phyloP scores from a whole-genome alignment of 441 rosid species.

The Erysimum cheiri region DNA sequence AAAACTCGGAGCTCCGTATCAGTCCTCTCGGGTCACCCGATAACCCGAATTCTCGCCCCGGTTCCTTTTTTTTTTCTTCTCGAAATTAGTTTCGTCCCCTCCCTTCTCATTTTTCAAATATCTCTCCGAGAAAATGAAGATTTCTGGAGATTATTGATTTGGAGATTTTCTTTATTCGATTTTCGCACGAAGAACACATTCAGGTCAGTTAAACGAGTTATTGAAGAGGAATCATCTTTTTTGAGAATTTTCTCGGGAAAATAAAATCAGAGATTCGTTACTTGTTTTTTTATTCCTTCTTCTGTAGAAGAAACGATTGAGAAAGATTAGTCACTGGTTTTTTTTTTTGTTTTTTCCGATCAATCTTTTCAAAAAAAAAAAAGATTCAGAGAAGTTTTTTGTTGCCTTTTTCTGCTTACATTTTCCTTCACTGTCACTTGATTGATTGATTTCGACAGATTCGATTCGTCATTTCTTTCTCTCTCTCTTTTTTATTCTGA shows the following conservation, averaged over 20 bases:
- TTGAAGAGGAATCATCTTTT: slow-evolving; percentile 6
- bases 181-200: slow-evolving; percentile 35
- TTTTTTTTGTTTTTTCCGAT: slow-evolving; percentile 16
- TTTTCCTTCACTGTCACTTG: slow-evolving; percentile 27
- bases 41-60: slow-evolving; percentile 33
- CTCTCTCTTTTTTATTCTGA: background rate
- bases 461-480: slow-evolving; percentile 39
- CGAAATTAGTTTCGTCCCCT: background rate
- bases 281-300: background rate
- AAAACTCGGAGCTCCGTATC: slow-evolving; percentile 40
- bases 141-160: background rate
- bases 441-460: slow-evolving; percentile 45
- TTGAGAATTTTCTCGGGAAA: slow-evolving; percentile 17
- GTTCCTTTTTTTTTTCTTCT: background rate
- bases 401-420: slow-evolving; percentile 17
- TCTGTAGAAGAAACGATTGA: slow-evolving; percentile 34
- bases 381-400: slow-evolving; percentile 9
- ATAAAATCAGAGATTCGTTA: slow-evolving; percentile 25
- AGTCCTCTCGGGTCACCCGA: slow-evolving; percentile 35
- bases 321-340: slow-evolving; percentile 36
- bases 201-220: slow-evolving; percentile 36
- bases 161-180: too few relatives aligned
- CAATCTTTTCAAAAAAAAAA: slow-evolving; percentile 40
- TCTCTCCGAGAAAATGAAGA: background rate
- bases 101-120: slow-evolving; percentile 17